Percentiles rank a stretch among this genome's conserved stretches.
Evolutionary conservation across 768 basidiomycete species (phyloP).

Genomic region (Sutorius australiensis): DNA sequence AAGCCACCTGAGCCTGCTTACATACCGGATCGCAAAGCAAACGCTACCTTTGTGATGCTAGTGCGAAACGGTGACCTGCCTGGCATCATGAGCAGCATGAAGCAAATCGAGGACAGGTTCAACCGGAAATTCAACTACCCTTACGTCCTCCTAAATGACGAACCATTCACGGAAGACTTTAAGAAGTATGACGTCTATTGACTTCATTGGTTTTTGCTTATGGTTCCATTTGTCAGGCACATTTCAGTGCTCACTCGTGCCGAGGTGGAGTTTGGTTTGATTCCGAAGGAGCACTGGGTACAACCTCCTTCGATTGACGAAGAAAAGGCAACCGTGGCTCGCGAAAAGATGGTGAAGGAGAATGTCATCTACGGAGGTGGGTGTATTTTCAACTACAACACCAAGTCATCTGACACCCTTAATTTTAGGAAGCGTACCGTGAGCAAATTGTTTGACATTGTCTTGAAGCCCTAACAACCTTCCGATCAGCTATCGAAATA

Average conservation of each 20-base stretch:
- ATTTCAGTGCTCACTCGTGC: conserved; percentile 29
- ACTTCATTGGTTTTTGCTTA: conserved; percentile 4
- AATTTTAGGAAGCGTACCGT: conserved; percentile 67
- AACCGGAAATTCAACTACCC: conserved; percentile 78
- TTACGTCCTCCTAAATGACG: conserved; percentile 88
- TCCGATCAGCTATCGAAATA: conserved; percentile 71
- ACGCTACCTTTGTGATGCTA: conserved; percentile 81
- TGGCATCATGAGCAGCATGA: conserved; percentile 61
- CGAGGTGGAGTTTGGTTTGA: conserved; percentile 53
- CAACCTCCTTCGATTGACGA: conserved; percentile 82
- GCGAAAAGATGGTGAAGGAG: conserved; percentile 61
- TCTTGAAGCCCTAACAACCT: conserved; percentile 5
- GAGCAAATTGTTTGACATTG: conserved; percentile 28
- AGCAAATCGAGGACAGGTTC: conserved; percentile 82
- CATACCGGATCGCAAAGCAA: conserved; percentile 59
- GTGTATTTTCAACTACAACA: conserved; percentile 4
- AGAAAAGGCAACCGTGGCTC: conserved; percentile 48
- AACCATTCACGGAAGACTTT: conserved; percentile 72
- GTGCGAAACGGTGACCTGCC: conserved; percentile 62
- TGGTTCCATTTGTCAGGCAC: conserved; percentile 21
- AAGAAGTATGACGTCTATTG: conserved; percentile 44
- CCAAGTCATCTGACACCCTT: not conserved
- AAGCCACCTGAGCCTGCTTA: conserved; percentile 34
- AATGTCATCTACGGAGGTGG: conserved; percentile 66
- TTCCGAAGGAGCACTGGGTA: conserved; percentile 67